Conservation (phyloP, 2,329 filamentous ascomycete species). For the Tolypocladium ovalisporum region DNA sequence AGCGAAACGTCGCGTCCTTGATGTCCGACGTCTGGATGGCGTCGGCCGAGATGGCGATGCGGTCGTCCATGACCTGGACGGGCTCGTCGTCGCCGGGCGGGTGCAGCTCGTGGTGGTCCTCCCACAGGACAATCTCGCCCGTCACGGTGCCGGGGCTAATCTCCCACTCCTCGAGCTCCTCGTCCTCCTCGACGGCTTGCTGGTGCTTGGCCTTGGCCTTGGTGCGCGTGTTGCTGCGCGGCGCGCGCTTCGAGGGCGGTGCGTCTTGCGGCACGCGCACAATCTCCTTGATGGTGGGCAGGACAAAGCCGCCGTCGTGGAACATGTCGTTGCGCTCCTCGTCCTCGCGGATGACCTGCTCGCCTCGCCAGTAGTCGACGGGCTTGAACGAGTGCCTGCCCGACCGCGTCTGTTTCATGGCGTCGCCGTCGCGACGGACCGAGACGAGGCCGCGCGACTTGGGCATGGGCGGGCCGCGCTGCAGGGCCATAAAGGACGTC, state of each 20-base stretch:
- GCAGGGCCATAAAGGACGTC: slow-evolving; percentile 34
- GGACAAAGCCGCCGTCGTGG: slow-evolving; percentile 37
- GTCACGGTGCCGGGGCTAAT: slow-evolving; percentile 49
- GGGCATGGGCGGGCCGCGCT: slow-evolving; percentile 44
- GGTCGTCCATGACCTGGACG: slow-evolving; percentile 41
- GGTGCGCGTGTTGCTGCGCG: slow-evolving; percentile 16
- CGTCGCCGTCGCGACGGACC: slow-evolving; percentile 36
- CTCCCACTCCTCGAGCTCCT: slow-evolving; percentile 61
- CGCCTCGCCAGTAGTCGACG: slow-evolving; percentile 78
- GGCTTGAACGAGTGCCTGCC: slow-evolving; percentile 71
- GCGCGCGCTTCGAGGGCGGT: slow-evolving; percentile 11
- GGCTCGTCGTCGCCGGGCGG: slow-evolving; percentile 45
- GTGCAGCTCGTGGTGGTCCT: slow-evolving; percentile 42
- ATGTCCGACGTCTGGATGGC: slow-evolving; percentile 49
- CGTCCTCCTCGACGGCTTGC: slow-evolving; percentile 33
- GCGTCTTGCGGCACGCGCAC: slow-evolving; percentile 58
- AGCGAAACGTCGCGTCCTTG: slow-evolving; percentile 63
- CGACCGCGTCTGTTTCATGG: slow-evolving; percentile 54
- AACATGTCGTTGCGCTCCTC: slow-evolving; percentile 41
- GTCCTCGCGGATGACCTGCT: slow-evolving; percentile 60
- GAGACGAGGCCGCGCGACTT: slow-evolving; percentile 44
- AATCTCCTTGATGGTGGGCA: slow-evolving; percentile 65
- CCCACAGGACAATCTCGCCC: slow-evolving; percentile 55
- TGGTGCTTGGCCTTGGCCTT: slow-evolving; percentile 18
- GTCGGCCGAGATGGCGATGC: slow-evolving; percentile 43